These are phyloP conservation scores for Kingdonia uniflora DNA, from an alignment of 164 flowering plant genomes.

Conservation along the genomic window DNA sequence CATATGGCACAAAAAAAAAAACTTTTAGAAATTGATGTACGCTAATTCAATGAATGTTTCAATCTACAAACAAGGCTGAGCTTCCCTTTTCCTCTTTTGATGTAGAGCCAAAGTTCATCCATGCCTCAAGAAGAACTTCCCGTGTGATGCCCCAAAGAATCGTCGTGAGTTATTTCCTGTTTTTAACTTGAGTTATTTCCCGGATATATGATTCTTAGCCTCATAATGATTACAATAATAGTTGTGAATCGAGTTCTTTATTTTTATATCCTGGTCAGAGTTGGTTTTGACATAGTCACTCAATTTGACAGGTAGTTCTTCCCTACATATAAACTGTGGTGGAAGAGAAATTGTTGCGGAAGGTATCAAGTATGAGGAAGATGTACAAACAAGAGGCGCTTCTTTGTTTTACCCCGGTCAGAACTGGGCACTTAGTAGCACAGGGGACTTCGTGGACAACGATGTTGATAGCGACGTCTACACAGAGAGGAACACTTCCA, in stretches of 20 bases:
- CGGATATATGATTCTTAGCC: too few relatives aligned
- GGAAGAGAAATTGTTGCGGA: slow-evolving; percentile 27
- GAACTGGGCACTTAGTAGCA: slow-evolving; percentile 78
- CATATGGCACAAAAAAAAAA: too few relatives aligned
- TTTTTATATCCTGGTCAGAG: background rate
- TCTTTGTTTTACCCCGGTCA: slow-evolving; percentile 38
- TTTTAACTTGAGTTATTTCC: too few relatives aligned
- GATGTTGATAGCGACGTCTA: slow-evolving; percentile 42
- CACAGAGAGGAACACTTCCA: slow-evolving; percentile 31
- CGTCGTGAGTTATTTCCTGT: too few relatives aligned
- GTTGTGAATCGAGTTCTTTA: too few relatives aligned
- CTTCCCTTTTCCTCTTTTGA: slow-evolving; percentile 1
- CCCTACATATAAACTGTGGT: slow-evolving; percentile 68
- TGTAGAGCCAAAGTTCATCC: slow-evolving; percentile 28
- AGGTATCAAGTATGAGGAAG: slow-evolving; percentile 40
- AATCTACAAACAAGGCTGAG: background rate
- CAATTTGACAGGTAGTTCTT: slow-evolving; percentile 30
- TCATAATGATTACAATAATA: too few relatives aligned
- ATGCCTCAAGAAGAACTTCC: slow-evolving; percentile 47
- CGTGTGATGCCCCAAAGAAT: slow-evolving; percentile 22
- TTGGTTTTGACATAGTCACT: background rate
- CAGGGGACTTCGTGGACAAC: slow-evolving; percentile 70
- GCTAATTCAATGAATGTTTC: background rate
- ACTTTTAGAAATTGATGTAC: too few relatives aligned
- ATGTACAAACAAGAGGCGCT: slow-evolving; percentile 54